A percentile compares a stretch with the other conserved stretches of the same genome.
phyloP scores from a whole-genome alignment of 163 green algal genomes.

The Chlamydomonas reinhardtii region DNA sequence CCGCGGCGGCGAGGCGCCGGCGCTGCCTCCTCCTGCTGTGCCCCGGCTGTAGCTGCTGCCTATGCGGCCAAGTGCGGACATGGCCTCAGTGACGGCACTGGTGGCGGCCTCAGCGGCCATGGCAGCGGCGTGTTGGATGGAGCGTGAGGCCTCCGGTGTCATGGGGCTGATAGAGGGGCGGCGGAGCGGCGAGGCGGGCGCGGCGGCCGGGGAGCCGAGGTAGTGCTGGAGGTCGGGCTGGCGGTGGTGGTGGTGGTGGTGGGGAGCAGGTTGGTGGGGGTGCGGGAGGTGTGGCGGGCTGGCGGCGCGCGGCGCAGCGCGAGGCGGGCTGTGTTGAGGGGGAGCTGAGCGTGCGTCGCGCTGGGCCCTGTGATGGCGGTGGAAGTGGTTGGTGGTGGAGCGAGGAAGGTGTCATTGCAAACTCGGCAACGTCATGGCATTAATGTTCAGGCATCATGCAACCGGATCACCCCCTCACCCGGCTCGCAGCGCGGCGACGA shows the following conservation, averaged over 20 bases:
- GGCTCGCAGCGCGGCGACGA: not conserved
- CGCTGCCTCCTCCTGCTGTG: not conserved
- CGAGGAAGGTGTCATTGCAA: no score
- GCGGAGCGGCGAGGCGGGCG: not conserved
- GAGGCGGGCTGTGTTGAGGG: not conserved
- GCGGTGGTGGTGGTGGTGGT: not conserved
- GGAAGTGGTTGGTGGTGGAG: no score
- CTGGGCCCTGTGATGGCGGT: no score
- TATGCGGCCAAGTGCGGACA: conserved; percentile 27
- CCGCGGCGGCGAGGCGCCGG: not conserved
- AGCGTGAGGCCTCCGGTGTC: conserved; percentile 12
- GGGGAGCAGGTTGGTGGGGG: not conserved
- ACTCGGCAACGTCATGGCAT: no score
- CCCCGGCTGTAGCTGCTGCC: not conserved
- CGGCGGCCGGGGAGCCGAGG: not conserved
- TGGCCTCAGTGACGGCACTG: conserved; percentile 28
- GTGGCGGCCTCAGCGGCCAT: conserved; percentile 25
- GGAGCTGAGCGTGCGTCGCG: no score
- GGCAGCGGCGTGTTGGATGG: conserved; percentile 40
- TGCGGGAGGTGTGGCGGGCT: not conserved
- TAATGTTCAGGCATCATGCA: not conserved
- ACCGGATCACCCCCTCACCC: not conserved
- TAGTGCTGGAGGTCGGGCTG: not conserved
- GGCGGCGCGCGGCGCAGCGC: not conserved
- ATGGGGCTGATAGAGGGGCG: conserved; percentile 28